Conservation (phyloP, 768 basidiomycete species). For the Terana coerulea region DNA sequence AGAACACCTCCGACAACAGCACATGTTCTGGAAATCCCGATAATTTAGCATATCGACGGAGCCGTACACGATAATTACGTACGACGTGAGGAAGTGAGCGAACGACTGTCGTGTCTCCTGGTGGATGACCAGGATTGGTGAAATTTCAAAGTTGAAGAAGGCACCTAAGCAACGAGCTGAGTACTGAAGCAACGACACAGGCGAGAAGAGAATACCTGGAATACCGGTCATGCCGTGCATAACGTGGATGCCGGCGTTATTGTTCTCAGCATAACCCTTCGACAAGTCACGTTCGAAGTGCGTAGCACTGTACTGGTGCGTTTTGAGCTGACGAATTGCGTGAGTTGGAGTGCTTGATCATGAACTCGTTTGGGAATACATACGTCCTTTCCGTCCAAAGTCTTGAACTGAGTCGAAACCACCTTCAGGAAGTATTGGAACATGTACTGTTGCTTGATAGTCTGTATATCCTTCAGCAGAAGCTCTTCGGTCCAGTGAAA, state of each 20-base stretch:
- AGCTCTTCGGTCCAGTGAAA: not conserved
- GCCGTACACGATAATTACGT: slow-evolving; percentile 30
- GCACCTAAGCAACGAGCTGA: slow-evolving; percentile 42
- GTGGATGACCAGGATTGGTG: slow-evolving; percentile 92
- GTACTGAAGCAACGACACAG: not conserved
- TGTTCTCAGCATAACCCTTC: slow-evolving; percentile 56
- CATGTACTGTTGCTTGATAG: slow-evolving; percentile 82
- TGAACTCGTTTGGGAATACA: slow-evolving; percentile 20
- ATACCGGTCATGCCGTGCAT: slow-evolving; percentile 73
- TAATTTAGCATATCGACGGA: slow-evolving; percentile 3
- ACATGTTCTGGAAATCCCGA: slow-evolving; percentile 61
- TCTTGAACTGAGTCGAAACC: slow-evolving; percentile 90
- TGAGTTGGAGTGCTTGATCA: not conserved
- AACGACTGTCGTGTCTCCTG: slow-evolving; percentile 90
- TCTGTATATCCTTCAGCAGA: slow-evolving; percentile 40
- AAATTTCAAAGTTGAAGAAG: slow-evolving; percentile 95
- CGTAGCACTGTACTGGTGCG: slow-evolving; percentile 94
- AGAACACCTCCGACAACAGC: slow-evolving; percentile 97
- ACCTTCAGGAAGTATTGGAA: slow-evolving; percentile 99
- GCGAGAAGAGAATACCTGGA: slow-evolving; percentile 40
- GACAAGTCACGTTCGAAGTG: slow-evolving; percentile 91
- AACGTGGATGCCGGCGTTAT: slow-evolving; percentile 61
- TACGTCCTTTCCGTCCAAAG: slow-evolving; percentile 70
- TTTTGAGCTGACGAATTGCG: slow-evolving; percentile 52
- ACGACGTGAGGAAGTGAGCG: slow-evolving; percentile 98